These are phyloP conservation scores for Leccinum fuscescens DNA, from an alignment of 1,284 basidiomycete genomes.

Conservation along the genomic window DNA sequence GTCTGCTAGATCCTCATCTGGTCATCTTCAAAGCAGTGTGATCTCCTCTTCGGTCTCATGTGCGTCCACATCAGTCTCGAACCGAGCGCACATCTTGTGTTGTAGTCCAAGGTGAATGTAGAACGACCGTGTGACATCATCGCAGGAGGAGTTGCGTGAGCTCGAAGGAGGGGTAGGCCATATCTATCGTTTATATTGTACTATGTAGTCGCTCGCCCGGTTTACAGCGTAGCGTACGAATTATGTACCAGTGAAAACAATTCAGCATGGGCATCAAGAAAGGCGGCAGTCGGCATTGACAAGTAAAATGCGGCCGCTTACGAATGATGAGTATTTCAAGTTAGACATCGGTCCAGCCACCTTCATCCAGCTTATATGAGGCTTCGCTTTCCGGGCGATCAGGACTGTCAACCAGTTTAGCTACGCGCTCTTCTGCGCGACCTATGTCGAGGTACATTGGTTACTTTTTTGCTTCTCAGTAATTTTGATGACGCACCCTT, in stretches of 20 bases:
- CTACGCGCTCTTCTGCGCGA: slow-evolving; percentile 90
- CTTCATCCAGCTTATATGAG: slow-evolving; percentile 86
- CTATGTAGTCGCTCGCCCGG: background rate
- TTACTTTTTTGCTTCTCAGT: background rate
- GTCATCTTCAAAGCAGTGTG: too few relatives aligned
- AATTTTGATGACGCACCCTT: slow-evolving; percentile 58
- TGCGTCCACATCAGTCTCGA: too few relatives aligned
- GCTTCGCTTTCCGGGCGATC: slow-evolving; percentile 91
- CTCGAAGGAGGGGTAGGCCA: too few relatives aligned
- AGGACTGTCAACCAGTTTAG: slow-evolving; percentile 92
- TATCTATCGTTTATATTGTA: too few relatives aligned
- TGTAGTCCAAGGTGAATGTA: background rate
- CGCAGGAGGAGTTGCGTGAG: too few relatives aligned
- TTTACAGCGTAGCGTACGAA: background rate
- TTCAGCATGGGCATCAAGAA: background rate
- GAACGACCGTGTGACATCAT: background rate
- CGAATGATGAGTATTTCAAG: slow-evolving; percentile 4
- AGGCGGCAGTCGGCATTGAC: background rate
- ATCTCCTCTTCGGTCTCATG: too few relatives aligned
- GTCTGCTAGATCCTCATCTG: background rate
- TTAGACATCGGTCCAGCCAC: slow-evolving; percentile 77
- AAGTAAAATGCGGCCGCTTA: background rate
- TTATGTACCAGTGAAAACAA: background rate
- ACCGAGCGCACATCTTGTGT: too few relatives aligned
- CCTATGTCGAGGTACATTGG: slow-evolving; percentile 44